Evolutionary conservation across 2,329 filamentous ascomycete species (phyloP), one percentile per base, ranked within the genome.

Genomic region (Penicillium expansum): DNA sequence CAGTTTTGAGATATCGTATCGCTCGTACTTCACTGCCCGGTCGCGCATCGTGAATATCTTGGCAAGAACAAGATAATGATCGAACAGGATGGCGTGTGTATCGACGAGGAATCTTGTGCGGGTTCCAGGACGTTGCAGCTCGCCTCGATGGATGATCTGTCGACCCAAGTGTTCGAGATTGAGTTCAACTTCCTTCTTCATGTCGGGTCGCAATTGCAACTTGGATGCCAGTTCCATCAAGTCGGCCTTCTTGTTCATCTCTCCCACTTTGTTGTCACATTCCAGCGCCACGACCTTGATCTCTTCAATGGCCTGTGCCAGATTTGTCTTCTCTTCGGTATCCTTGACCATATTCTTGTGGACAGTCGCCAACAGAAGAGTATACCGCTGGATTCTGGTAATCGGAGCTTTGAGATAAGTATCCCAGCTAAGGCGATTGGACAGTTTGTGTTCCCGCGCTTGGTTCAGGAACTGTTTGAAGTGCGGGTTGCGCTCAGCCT

Each of bases 161-260:
- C 94, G 86, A 14, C 93, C 93, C n/a, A 97, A 83, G 70, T 97
- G 93, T 65, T 96, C 91, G 14, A 99, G 82, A 68, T 97, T 95
- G 50, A 99, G 82, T 66, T 90, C 85, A 4, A 96, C 90, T 48
- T 82, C 80, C 20, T 88, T 86, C 68, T 93, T 89, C 84, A 96
- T 96, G 29, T 90, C 90, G 2, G 91, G 91, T 33, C 95, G 84
- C 54, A 97, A 81, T 56, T 93, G 87, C 27, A 99, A 82, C 77
- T 93, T 96, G 42, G 84, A 82, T 61, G 89, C 86, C 38, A 99
- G 80, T 71, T 97, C 92, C 64, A 88, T 87, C 74, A 99, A 84
- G 60, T 91, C 87, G 30, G 97, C 91, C 78, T 95, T 92, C 77
- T 93, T 92, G 64, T 88, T 85, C 83, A 92, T 92, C 71, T 97